phyloP scores from a whole-genome alignment of 345 rosid species.

The Hypericum androsaemum region DNA sequence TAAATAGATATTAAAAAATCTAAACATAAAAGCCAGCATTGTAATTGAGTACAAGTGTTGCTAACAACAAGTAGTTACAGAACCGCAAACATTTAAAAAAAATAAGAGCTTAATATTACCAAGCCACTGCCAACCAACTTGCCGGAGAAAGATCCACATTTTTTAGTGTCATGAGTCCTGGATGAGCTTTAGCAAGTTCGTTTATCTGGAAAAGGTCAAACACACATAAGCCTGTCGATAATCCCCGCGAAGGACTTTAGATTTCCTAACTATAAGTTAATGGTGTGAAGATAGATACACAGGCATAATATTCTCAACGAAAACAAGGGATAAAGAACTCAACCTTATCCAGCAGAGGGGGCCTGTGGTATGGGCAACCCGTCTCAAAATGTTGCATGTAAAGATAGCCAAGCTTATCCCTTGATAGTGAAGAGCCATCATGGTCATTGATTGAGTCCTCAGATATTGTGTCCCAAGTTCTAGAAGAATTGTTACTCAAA shows the following conservation, averaged over 20 bases:
- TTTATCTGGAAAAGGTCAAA: constrained; percentile 26
- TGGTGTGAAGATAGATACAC: background rate
- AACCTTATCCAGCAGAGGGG: constrained; percentile 60
- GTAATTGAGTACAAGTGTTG: background rate
- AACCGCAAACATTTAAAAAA: background rate
- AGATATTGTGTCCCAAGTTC: constrained; percentile 49
- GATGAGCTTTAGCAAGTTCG: constrained; percentile 36
- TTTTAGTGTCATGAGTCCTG: constrained; percentile 39
- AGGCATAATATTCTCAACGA: background rate
- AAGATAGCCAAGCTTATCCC: constrained; percentile 41
- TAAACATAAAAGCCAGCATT: background rate
- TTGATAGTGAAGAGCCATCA: constrained; percentile 17
- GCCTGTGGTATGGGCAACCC: constrained; percentile 45
- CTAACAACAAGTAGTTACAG: background rate
- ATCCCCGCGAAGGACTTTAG: too few species aligned
- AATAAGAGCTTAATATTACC: constrained; percentile 32
- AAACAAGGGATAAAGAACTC: background rate
- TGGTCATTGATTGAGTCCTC: constrained; percentile 50
- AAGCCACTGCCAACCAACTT: constrained; percentile 92
- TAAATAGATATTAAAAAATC: too few species aligned
- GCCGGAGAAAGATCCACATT: constrained; percentile 76
- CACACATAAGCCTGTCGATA: background rate
- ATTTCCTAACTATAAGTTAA: too few species aligned
- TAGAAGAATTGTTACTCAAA: constrained; percentile 48
- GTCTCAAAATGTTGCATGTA: constrained; percentile 55